A percentile compares a stretch with the other conserved stretches of the same genome.
Conservation (phyloP, 2,329 filamentous ascomycete species). For the Colletotrichum nymphaeae region DNA sequence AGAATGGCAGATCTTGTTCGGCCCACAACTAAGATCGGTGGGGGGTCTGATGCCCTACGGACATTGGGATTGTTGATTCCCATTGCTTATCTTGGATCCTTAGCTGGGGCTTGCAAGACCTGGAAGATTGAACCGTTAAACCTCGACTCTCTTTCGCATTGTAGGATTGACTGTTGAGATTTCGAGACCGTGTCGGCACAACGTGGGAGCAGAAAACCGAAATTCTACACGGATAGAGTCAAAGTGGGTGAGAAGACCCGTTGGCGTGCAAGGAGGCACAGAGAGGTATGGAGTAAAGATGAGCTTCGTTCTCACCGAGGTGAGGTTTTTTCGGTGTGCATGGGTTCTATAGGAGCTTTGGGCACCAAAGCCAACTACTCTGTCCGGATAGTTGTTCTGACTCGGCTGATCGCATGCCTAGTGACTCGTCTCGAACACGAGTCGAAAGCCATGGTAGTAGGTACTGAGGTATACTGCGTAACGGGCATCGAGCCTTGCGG, state of each 20-base stretch:
- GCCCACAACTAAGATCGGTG: conserved; percentile 12
- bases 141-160: background rate
- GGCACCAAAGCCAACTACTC: background rate
- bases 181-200: background rate
- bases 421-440: conserved; percentile 10
- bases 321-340: background rate
- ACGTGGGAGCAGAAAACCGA: background rate
- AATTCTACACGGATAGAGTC: background rate
- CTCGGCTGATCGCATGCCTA: conserved; percentile 7
- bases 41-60: background rate
- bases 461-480: background rate
- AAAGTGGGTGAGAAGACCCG: background rate
- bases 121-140: background rate
- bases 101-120: background rate
- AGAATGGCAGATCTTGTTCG: conserved; percentile 22
- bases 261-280: too few relatives aligned
- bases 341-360: background rate
- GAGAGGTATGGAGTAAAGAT: too few relatives aligned
- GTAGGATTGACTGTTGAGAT: background rate
- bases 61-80: background rate
- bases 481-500: background rate
- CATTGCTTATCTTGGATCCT: background rate
- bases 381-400: background rate
- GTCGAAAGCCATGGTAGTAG: too few relatives aligned
- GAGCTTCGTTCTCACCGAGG: background rate